Evolutionary conservation across 768 basidiomycete species (phyloP).

Genomic region (Collybiopsis confluens): DNA sequence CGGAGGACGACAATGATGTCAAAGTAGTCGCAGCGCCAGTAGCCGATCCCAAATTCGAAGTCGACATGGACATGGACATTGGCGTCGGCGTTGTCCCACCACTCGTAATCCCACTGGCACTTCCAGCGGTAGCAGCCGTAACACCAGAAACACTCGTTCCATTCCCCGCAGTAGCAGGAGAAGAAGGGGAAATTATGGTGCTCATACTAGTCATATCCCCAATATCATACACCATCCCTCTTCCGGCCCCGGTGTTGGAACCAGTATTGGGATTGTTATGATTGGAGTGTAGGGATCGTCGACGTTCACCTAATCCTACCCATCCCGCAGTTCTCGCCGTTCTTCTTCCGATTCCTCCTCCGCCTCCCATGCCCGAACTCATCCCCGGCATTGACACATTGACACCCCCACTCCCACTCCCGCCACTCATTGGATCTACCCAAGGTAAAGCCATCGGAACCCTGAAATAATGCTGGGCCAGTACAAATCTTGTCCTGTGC

Average conservation of each 20-base stretch:
- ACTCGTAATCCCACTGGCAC: too few species aligned
- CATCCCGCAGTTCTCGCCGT: not conserved
- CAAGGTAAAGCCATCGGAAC: slow-evolving; percentile 67
- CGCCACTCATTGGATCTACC: too few species aligned
- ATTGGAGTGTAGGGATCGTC: too few species aligned
- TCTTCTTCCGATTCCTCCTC: too few species aligned
- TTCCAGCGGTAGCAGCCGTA: too few species aligned
- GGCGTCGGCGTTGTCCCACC: too few species aligned
- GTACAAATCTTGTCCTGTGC: slow-evolving; percentile 56
- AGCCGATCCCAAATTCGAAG: too few species aligned
- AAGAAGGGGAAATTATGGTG: too few species aligned
- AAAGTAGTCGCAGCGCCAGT: not conserved
- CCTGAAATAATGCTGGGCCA: slow-evolving; percentile 73
- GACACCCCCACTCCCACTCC: slow-evolving; percentile 17
- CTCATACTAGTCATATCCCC: not conserved
- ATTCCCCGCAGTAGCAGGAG: too few species aligned
- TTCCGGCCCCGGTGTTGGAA: not conserved
- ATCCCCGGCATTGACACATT: not conserved
- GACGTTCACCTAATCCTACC: slow-evolving; percentile 3
- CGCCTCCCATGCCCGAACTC: not conserved
- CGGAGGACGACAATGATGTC: not conserved
- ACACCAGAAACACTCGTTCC: too few species aligned
- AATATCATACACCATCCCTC: not conserved
- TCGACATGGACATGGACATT: too few species aligned
- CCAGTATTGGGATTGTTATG: too few species aligned